Percentiles rank a stretch among this genome's conserved stretches.
These are phyloP conservation scores for Waltergamsia citrina DNA, from an alignment of 2,329 filamentous ascomycete species.

Conservation along the genomic window DNA sequence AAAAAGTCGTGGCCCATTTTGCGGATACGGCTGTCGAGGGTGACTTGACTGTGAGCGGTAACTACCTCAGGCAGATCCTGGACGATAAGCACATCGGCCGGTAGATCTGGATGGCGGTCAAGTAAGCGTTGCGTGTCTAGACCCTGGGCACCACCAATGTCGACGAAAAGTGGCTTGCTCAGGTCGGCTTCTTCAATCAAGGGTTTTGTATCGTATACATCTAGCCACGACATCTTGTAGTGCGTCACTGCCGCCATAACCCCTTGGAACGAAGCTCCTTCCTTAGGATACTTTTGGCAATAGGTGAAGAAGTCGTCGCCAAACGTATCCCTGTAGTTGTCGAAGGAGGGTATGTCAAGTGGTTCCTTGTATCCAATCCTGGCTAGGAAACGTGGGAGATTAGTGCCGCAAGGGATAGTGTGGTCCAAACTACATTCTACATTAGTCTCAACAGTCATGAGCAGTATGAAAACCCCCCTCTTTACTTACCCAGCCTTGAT, in stretches of 20 bases:
- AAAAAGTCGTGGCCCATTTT: conserved; percentile 14
- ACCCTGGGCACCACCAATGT: conserved; percentile 27
- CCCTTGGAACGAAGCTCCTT: conserved; percentile 18
- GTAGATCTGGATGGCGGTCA: conserved; percentile 18
- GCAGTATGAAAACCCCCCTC: background rate
- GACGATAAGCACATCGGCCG: conserved; percentile 19
- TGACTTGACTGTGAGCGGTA: conserved; percentile 10
- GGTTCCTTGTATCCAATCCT: conserved; percentile 21
- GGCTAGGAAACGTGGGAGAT: conserved; percentile 18
- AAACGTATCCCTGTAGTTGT: conserved; percentile 9
- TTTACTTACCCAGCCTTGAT: conserved; percentile 16
- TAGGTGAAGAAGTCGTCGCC: conserved; percentile 19
- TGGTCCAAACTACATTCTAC: conserved; percentile 13
- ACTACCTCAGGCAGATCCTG: conserved; percentile 27
- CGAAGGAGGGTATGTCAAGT: conserved; percentile 9
- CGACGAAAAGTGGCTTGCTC: conserved; percentile 18
- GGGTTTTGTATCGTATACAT: conserved; percentile 15
- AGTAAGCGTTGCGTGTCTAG: conserved; percentile 22
- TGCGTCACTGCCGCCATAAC: conserved; percentile 22
- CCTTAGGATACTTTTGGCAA: conserved; percentile 14
- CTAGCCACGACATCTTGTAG: conserved; percentile 23
- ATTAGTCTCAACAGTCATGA: background rate
- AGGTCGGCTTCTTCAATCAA: conserved; percentile 11
- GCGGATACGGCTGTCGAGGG: conserved; percentile 9
- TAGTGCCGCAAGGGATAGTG: conserved; percentile 16